Evolutionary conservation across 257 asterid species (phyloP).

Genomic region (Forsythia viridissima): DNA sequence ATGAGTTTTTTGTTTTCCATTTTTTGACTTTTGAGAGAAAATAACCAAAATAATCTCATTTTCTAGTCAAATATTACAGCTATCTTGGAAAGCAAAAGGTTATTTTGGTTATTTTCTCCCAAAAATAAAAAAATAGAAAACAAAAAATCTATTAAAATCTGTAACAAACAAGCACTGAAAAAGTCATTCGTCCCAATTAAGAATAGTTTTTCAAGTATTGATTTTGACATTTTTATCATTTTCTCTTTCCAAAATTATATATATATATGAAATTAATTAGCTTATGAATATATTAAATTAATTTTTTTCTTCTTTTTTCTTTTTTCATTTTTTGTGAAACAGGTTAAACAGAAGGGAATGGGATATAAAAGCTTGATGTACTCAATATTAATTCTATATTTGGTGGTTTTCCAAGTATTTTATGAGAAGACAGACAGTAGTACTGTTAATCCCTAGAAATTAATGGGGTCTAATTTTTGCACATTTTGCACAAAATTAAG

Average conservation of each 20-base stretch:
- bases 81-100: too few relatives aligned
- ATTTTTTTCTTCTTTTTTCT: background rate
- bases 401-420: slow-evolving; percentile 29
- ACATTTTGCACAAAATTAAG: background rate
- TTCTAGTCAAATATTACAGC: too few relatives aligned
- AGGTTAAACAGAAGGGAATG: slow-evolving; percentile 29
- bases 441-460: background rate
- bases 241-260: background rate
- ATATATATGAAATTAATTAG: background rate
- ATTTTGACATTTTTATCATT: background rate
- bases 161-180: too few relatives aligned
- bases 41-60: too few relatives aligned
- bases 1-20: too few relatives aligned
- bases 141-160: too few relatives aligned
- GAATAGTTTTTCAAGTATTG: background rate
- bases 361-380: slow-evolving; percentile 24
- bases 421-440: slow-evolving; percentile 15
- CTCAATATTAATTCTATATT: slow-evolving; percentile 25
- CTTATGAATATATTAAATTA: background rate
- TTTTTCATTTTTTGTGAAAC: slow-evolving; percentile 15
- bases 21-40: too few relatives aligned
- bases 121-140: too few relatives aligned
- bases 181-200: background rate
- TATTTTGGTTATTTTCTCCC: too few relatives aligned
- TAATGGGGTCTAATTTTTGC: background rate